These are phyloP conservation scores for Orobanche coerulescens DNA, from an alignment of 257 asterid species.

Conservation along the genomic window DNA sequence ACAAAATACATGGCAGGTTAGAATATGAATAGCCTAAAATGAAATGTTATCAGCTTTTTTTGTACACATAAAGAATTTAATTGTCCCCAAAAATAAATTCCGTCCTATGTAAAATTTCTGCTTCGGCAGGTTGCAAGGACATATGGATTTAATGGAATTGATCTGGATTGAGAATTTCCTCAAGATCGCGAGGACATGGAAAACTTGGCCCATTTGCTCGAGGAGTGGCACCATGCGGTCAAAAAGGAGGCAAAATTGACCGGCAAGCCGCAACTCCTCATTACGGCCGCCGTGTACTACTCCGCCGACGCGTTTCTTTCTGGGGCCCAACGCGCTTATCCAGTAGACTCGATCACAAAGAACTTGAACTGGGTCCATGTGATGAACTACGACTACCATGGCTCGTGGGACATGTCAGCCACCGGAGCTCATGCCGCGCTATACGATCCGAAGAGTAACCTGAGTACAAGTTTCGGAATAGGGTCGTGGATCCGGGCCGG, in stretches of 20 bases:
- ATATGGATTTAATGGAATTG: constrained; percentile 63
- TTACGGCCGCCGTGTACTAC: constrained; percentile 77
- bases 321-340: constrained; percentile 40
- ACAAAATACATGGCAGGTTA: too few species aligned
- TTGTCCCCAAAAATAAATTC: too few species aligned
- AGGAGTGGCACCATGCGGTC: constrained; percentile 63
- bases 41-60: too few species aligned
- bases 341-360: constrained; percentile 37
- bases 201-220: constrained; percentile 32
- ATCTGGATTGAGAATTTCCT: constrained; percentile 82
- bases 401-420: constrained; percentile 48
- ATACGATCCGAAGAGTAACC: constrained; percentile 43
- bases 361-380: constrained; percentile 69
- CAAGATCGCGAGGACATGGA: constrained; percentile 45
- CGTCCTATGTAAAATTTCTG: too few species aligned
- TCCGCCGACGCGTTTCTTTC: constrained; percentile 39
- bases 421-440: constrained; percentile 81
- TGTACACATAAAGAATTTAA: too few species aligned
- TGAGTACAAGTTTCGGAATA: constrained; percentile 65
- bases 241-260: constrained; percentile 30
- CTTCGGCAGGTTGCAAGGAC: constrained; percentile 58
- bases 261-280: constrained; percentile 41
- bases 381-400: constrained; percentile 72
- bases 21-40: too few species aligned
- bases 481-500: constrained; percentile 63